Base-by-base conservation (phyloP, 2,329 filamentous ascomycete genomes). In the Chalaropsis ovoidea region DNA sequence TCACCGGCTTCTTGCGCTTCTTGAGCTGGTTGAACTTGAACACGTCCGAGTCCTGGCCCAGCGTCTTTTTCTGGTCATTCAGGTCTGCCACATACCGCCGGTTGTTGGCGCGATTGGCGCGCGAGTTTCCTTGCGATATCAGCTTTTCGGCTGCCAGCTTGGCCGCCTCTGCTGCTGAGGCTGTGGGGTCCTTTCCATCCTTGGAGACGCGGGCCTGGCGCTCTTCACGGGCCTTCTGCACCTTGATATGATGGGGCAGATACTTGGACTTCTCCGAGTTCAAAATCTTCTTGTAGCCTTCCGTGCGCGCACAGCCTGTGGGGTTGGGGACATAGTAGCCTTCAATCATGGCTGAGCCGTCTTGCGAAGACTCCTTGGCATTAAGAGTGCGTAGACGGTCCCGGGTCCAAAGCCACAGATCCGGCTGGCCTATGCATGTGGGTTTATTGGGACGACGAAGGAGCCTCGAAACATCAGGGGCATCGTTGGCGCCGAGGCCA, bases 211-310 rank as follows among this genome's bases (percentile, higher is more conserved):
- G 79, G n/a, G 86, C 87, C 75, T 96, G 88, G n/a, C 91, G 88
- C 75, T 94, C 91, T 75, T 96, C 92, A 63, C 92, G 85, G 27
- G 88, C 90, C 76, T 88, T 94, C 74, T 94, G 89, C 22, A 99
- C 90, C 73, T 95, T 95, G 77, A 99, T 94, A 69, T 95, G 92
- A 79, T 99, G 94, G 49, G 94, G 94, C 7, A 99, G 82, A 73
- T 99, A 99, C 73, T 96, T 96, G 35, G 92, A 96, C 78, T 99
- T 99, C 75, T 99, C 94, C 0, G 90, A 90, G 74, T 99, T 95
- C 68, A 95, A 82, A 66, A 99, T 97, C 79, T 93, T 95, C 79
- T 95, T 93, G 71, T 91, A 86, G 35, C 91, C 92, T 77, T 99
- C 92, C 0, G 94, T 96, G 66, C 94, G 85, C 66, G 94, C 94